Base-by-base conservation (phyloP, 495 filamentous ascomycete genomes). In the Podospora pseudopauciseta region DNA sequence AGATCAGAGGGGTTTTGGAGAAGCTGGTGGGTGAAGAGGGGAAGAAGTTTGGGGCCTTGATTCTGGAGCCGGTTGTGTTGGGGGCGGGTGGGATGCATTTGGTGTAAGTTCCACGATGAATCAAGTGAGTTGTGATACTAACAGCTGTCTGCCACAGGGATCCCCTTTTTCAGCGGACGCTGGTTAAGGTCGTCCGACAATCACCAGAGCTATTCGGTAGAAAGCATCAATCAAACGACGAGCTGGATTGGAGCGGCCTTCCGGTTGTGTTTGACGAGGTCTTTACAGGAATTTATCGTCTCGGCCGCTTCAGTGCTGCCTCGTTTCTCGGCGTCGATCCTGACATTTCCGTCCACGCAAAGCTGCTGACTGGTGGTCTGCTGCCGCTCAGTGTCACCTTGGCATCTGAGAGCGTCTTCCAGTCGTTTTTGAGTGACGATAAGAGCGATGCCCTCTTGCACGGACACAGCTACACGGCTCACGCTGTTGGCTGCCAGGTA, bases 391-490 rank as follows among this genome's bases (percentile, higher is more conserved):
- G 87, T 71, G 82, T 84, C 2, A 94, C 91, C 0, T 76, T 88
- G 2, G 90, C 91, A 3, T 91, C 88, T 68, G 78, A 91, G 63
- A 86, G 84, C 62, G 89, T 94, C 61, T 94, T 91, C 72, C 68
- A 86, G n/a, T 84, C 87, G 2, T 93, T 93, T 69, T 76, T 85
- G 3, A 86, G 86, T 30, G 81, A 82, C 0, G 84, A 90, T 53
- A 93, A 92, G 79, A 84, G 83, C 15, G 88, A 91, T 67, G 91
- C 90, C 0, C 76, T 94, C 44, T 81, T 94, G 44, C 91, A 94
- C 70, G 91, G 91, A 0, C 91, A 94, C 77, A 92, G 89, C 72
- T 94, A 94, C 71, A 94, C 91, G 0, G 91, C 90, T 3, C 90
- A 94, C 74, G 81, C 91, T 0, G 83, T 93, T 9, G 91, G 91